These are phyloP conservation scores for Lasiodiplodia citricola DNA, from an alignment of 2,329 filamentous ascomycete genomes.

Conservation along the genomic window DNA sequence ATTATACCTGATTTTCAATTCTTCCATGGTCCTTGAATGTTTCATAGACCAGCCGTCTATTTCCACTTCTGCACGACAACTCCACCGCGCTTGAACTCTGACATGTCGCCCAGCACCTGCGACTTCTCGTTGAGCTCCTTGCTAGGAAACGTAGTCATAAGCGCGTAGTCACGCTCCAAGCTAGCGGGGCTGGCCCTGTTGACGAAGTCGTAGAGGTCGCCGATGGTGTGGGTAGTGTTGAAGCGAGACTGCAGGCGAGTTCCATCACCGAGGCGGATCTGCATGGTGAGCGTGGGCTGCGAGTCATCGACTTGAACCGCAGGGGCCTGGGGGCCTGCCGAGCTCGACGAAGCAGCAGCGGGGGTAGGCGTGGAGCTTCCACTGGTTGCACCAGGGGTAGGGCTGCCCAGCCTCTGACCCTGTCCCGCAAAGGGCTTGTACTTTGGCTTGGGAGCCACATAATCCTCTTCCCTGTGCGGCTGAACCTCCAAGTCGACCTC, in stretches of 20 bases:
- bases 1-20: not conserved
- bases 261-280: slow-evolving; percentile 80
- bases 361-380: slow-evolving; percentile 42
- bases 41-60: slow-evolving; percentile 28
- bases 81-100: slow-evolving; percentile 58
- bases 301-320: slow-evolving; percentile 65
- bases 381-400: slow-evolving; percentile 68
- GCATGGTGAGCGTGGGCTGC: slow-evolving; percentile 71
- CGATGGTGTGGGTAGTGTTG: slow-evolving; percentile 78
- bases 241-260: slow-evolving; percentile 79
- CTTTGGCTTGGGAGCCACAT: slow-evolving; percentile 72
- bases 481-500: slow-evolving; percentile 78
- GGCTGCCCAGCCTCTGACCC: slow-evolving; percentile 77
- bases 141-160: slow-evolving; percentile 83
- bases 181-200: slow-evolving; percentile 65
- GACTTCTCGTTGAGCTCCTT: slow-evolving; percentile 76
- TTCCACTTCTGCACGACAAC: slow-evolving; percentile 64
- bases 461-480: slow-evolving; percentile 76
- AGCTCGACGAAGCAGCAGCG: slow-evolving; percentile 38
- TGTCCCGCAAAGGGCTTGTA: slow-evolving; percentile 77
- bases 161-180: slow-evolving; percentile 67
- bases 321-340: slow-evolving; percentile 33
- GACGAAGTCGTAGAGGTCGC: slow-evolving; percentile 78
- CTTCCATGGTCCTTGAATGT: not conserved
- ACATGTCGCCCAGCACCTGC: slow-evolving; percentile 52